phyloP scores from a whole-genome alignment of 2,329 filamentous ascomycete species.

The Xylogone sp. region DNA sequence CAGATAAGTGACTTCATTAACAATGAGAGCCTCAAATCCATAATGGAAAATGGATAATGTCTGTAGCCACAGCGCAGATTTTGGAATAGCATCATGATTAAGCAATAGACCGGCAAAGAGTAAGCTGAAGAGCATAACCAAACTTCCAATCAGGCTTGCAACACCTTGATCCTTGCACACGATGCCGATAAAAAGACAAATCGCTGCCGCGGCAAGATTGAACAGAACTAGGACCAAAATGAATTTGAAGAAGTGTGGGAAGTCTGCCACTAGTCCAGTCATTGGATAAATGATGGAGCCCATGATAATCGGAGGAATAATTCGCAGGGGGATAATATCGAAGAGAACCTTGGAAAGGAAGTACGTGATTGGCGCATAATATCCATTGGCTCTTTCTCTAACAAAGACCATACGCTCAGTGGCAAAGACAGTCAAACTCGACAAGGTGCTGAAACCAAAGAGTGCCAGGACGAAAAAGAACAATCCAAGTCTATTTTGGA shows the following conservation, averaged over 20 bases:
- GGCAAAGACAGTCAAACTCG: conserved; percentile 89
- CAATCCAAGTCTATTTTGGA: conserved; percentile 93
- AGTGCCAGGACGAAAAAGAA: conserved; percentile 97
- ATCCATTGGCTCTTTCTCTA: conserved; percentile 91
- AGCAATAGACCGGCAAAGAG: conserved; percentile 91
- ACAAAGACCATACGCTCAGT: conserved; percentile 88
- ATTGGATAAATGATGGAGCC: conserved; percentile 96
- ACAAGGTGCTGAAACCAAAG: conserved; percentile 95
- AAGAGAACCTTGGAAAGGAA: conserved; percentile 97
- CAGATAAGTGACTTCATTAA: conserved; percentile 91
- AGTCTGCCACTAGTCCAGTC: conserved; percentile 84
- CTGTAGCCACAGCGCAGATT: conserved; percentile 84
- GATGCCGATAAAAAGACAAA: conserved; percentile 95
- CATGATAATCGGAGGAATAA: conserved; percentile 93
- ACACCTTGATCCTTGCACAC: conserved; percentile 88
- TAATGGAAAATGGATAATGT: conserved; percentile 97
- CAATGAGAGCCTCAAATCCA: conserved; percentile 91
- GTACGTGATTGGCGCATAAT: conserved; percentile 91
- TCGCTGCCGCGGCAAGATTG: conserved; percentile 88
- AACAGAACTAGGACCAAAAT: conserved; percentile 90
- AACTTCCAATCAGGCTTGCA: conserved; percentile 86
- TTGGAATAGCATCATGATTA: conserved; percentile 90
- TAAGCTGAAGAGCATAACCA: conserved; percentile 96
- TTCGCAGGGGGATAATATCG: conserved; percentile 89
- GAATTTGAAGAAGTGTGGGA: conserved; percentile 84